Base-by-base conservation (phyloP, 2,329 filamentous ascomycete species). In the Torrubiellomyces zombiae region DNA sequence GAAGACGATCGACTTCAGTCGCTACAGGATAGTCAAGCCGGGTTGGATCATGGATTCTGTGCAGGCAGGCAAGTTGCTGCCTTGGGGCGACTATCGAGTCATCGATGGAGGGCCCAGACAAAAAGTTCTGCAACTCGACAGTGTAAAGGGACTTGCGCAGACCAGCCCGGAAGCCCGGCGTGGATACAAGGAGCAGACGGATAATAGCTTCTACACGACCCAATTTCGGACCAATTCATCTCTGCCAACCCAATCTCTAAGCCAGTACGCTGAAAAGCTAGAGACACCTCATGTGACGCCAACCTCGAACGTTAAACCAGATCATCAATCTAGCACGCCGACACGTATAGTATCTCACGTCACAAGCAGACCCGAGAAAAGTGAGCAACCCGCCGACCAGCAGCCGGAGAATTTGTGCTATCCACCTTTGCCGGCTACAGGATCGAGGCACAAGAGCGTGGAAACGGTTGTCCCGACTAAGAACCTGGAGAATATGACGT, bases 21-120 rank as follows among this genome's bases (percentile, higher is more conserved):
- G 69, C 35, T 94, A 95, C 48, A 72, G 86, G 22, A 80, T 98
- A 18, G 89, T 94, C 25, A 93, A 89, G 48, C 89, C 89, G 1
- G 74, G 81, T 12, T 98, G 89, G 89, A 68, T 98, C 3, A 75
- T 82, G 9, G 86, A 98, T 38, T 94, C 85, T 32, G 69, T 95
- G 22, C 61, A 69, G 29, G 79, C 80, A 6, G 82, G 82, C 5
- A 77, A 68, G 39, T 52, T 94, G 21, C 57, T 95, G 15, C 76
- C 86, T 0, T 98, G 91, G 89, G 63, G 77, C 31, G 60, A 72
- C 9, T 98, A 89, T 43, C 70, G 81, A 16, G 72, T 94, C 1
- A 56, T 94, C 4, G 79, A 89, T 35, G 81, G 93, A 46, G 83
- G 82, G 0, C 69, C 75, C 1, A 68, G 72, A 7, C 89, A 98